A percentile compares a stretch with the other conserved stretches of the same genome.
Conservation (phyloP, 1,139 yeast genomes). For the Magnusiomyces sp. region DNA sequence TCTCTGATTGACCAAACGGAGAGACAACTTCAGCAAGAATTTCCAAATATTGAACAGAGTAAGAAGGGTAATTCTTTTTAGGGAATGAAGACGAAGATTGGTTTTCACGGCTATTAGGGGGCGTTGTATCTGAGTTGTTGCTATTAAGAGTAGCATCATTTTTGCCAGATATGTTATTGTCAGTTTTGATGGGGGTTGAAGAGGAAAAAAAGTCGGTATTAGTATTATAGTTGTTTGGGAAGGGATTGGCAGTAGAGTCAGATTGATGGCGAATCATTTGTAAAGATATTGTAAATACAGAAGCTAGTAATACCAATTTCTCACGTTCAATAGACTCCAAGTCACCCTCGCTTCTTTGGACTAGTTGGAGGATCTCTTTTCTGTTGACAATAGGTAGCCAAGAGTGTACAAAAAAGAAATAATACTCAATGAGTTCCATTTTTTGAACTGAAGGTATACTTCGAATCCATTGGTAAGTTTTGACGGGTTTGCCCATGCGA, state of each 20-base stretch:
- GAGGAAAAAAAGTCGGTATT: too few relatives aligned
- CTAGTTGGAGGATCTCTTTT: slow-evolving; percentile 2
- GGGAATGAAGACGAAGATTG: background rate
- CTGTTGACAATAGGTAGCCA: slow-evolving; percentile 20
- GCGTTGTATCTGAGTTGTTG: too few relatives aligned
- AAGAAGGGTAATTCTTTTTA: too few relatives aligned
- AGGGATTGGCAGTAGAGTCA: too few relatives aligned
- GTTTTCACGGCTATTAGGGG: background rate
- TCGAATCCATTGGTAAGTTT: background rate
- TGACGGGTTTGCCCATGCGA: too few relatives aligned
- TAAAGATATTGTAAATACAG: too few relatives aligned
- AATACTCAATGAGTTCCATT: slow-evolving; percentile 14
- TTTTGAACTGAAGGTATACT: slow-evolving; percentile 8
- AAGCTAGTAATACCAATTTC: too few relatives aligned
- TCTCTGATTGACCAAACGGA: background rate
- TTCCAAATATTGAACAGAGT: background rate
- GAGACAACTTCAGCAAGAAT: background rate
- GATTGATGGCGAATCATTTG: too few relatives aligned
- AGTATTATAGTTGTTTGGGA: too few relatives aligned
- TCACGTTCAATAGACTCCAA: too few relatives aligned
- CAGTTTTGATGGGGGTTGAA: too few relatives aligned
- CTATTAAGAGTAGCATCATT: background rate
- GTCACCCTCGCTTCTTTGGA: slow-evolving; percentile 16
- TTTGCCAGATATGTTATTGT: background rate
- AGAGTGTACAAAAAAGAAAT: slow-evolving; percentile 17